Evolutionary conservation across 2,329 filamentous ascomycete genomes (phyloP).

Genomic region (Elsinoe necatrix): DNA sequence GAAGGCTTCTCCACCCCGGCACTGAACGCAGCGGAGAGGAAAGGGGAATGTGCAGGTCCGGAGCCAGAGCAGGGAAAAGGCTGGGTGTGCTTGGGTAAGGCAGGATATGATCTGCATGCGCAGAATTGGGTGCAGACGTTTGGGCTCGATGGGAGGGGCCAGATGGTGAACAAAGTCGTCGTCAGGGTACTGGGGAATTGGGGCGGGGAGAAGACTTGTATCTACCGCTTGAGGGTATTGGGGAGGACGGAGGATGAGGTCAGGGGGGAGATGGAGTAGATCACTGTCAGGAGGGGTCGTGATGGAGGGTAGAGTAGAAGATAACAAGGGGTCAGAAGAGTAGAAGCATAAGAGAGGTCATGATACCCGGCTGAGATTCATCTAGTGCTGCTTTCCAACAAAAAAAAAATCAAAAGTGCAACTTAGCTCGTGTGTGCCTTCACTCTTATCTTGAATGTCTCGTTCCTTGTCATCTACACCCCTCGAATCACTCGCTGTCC

Average conservation of each 20-base stretch:
- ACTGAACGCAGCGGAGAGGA: constrained; percentile 18
- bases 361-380: neutral
- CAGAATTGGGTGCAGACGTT: constrained; percentile 37
- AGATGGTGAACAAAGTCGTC: constrained; percentile 29
- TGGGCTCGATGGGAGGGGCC: constrained; percentile 26
- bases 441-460: too few species aligned
- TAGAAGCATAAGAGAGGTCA: neutral
- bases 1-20: constrained; percentile 10
- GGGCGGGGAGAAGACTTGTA: constrained; percentile 37
- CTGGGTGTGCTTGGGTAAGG: constrained; percentile 35
- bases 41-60: constrained; percentile 19
- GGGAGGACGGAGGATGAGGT: constrained; percentile 25
- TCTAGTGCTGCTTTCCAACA: too few species aligned
- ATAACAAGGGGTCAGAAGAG: neutral
- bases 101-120: constrained; percentile 35
- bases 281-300: neutral
- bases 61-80: constrained; percentile 9
- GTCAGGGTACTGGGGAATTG: constrained; percentile 37
- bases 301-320: neutral
- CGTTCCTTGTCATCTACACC: too few species aligned
- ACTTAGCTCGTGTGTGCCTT: too few species aligned
- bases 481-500: too few species aligned
- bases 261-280: constrained; percentile 1
- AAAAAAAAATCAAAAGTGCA: too few species aligned
- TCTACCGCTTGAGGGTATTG: constrained; percentile 40